These are phyloP conservation scores for Andrographis paniculata DNA, from an alignment of 305 asterid genomes.

Conservation along the genomic window DNA sequence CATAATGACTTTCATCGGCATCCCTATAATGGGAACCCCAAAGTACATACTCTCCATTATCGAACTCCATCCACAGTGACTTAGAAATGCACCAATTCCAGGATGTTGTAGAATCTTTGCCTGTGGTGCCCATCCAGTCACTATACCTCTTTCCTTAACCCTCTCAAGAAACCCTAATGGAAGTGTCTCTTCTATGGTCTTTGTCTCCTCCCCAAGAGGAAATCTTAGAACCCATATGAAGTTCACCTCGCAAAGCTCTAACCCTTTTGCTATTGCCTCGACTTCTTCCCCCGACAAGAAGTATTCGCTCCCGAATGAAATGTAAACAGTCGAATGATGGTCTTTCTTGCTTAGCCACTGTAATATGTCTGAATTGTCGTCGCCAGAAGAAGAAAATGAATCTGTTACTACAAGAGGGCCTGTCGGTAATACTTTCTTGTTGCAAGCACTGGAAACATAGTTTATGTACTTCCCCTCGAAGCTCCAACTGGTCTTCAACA, in stretches of 20 bases:
- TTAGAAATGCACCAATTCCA: conserved; percentile 25
- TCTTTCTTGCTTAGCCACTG: conserved; percentile 15
- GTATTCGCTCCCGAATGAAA: conserved; percentile 21
- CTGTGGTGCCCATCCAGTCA: conserved; percentile 33
- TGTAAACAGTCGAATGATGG: conserved; percentile 12
- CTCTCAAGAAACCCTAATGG: conserved; percentile 28
- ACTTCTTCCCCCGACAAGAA: conserved; percentile 17
- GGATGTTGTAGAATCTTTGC: conserved; percentile 23
- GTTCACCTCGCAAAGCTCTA: conserved; percentile 10
- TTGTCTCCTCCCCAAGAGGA: conserved; percentile 1
- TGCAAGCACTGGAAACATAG: conserved; percentile 12
- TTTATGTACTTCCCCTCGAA: conserved; percentile 28
- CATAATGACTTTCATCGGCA: conserved; percentile 23
- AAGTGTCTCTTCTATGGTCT: conserved; percentile 12
- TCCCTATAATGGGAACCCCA: conserved; percentile 20
- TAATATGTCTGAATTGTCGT: conserved; percentile 8
- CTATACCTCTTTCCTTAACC: conserved; percentile 21
- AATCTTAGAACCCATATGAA: conserved; percentile 19
- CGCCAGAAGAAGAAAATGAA: not conserved
- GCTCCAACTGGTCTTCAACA: conserved; percentile 20
- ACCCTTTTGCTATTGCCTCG: conserved; percentile 16
- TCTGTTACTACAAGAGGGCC: conserved; percentile 21
- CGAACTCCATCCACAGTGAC: conserved; percentile 38
- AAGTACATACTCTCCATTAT: conserved; percentile 21
- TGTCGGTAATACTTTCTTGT: conserved; percentile 8